Base-by-base conservation (phyloP, 106 monocot genomes). In the Iris macrosiphon region DNA sequence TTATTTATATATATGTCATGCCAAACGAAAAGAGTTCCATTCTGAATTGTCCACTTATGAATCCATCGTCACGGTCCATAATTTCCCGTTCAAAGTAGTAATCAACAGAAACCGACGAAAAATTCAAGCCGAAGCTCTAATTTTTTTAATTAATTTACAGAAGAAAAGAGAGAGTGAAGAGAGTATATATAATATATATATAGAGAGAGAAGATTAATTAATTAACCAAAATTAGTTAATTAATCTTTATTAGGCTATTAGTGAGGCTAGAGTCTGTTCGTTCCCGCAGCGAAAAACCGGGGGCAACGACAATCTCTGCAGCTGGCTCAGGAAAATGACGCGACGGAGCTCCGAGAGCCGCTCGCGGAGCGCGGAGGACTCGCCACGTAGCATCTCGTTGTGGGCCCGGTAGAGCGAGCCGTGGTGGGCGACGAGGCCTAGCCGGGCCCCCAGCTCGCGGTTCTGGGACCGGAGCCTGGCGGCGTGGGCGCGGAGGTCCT, bases 401-500 rank as follows among this genome's bases (percentile, higher is more conserved):
- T 73, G 59, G 14, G 24, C 27, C 26, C 66, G 29, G 31, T 60
- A 29, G 14, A 73, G n/a, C 40, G 40, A 6, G n/a, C n/a, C n/a
- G n/a, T n/a, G n/a, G 0, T 59, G 45, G 3, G 43, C 8, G 11
- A 49, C 37, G 12, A 20, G 4, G 6, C 29, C 31, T 41, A 72
- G 24, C 40, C 72, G 64, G 58, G 31, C 41, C n/a, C 59, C 40
- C 6, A 72, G 40, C 7, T 50, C 57, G 0, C 44, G 29, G 64
- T 72, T 72, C 30, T 58, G 30, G 0, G 51, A 11, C 35, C 42
- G 20, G 27, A 72, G 51, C 59, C 59, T 39, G 44, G 50, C 30
- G 10, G 27, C 72, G 25, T 51, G 50, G 51, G 40, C 31, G 33
- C 72, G 48, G 4, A 72, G 57, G 30, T 65, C 72, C 59, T 72